These are phyloP conservation scores for Heterobasidion annosum DNA, from an alignment of 1,284 basidiomycete species.

Conservation along the genomic window DNA sequence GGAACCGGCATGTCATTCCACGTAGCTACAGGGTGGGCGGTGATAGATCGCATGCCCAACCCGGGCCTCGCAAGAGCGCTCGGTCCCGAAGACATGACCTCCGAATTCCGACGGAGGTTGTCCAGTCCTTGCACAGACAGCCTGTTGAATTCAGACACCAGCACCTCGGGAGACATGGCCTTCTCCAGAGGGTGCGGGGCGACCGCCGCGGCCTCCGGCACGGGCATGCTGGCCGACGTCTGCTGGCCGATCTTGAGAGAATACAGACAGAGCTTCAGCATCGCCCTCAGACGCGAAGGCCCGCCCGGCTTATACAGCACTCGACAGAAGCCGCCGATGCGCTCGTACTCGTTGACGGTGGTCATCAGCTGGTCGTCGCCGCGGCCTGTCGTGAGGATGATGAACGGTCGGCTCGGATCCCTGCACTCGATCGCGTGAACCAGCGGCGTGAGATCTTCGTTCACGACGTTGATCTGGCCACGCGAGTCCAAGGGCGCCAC, in stretches of 20 bases:
- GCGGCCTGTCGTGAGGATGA: slow-evolving; percentile 66
- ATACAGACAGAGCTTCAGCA: slow-evolving; percentile 67
- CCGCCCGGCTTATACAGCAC: slow-evolving; percentile 87
- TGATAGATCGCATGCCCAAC: slow-evolving; percentile 39
- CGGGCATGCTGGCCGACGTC: slow-evolving; percentile 4
- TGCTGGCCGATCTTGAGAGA: slow-evolving; percentile 42
- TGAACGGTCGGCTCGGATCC: slow-evolving; percentile 57
- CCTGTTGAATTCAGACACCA: slow-evolving; percentile 9
- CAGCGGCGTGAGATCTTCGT: slow-evolving; percentile 67
- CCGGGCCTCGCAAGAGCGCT: slow-evolving; percentile 22
- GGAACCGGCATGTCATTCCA: slow-evolving; percentile 26
- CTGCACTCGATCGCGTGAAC: slow-evolving; percentile 45
- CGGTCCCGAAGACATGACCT: slow-evolving; percentile 22
- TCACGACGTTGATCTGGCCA: slow-evolving; percentile 76
- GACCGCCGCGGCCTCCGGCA: not conserved
- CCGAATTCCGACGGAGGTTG: slow-evolving; percentile 39
- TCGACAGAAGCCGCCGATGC: slow-evolving; percentile 80
- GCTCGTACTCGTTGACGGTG: slow-evolving; percentile 62
- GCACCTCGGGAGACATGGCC: not conserved
- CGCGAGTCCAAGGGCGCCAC: slow-evolving; percentile 31
- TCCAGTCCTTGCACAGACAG: slow-evolving; percentile 10
- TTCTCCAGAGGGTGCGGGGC: not conserved
- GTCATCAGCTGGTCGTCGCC: slow-evolving; percentile 58
- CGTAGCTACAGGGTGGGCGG: slow-evolving; percentile 34
- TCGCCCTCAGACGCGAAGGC: slow-evolving; percentile 63